Evolutionary conservation across 352 stramenopile genomes (phyloP).

Genomic region (Thalassiosira mediterranea): DNA sequence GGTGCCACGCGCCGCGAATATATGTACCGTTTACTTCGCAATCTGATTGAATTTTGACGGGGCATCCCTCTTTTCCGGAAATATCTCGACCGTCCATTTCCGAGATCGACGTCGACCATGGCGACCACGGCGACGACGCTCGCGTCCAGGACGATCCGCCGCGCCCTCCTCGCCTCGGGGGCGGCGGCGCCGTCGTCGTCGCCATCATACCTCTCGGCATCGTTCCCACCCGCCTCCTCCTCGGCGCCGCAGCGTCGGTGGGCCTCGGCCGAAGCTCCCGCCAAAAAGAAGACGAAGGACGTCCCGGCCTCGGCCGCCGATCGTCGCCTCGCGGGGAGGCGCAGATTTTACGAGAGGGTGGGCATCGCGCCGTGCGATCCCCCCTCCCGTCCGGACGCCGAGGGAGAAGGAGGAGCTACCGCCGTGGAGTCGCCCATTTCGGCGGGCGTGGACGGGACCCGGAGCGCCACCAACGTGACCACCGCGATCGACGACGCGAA

Average conservation of each 20-base stretch:
- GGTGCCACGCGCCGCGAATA: too few relatives aligned
- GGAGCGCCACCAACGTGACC: conserved; percentile 69
- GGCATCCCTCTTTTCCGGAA: too few relatives aligned
- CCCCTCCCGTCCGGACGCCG: conserved; percentile 18
- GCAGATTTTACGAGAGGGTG: conserved; percentile 78
- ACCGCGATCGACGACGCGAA: conserved; percentile 22
- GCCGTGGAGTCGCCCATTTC: conserved; percentile 68
- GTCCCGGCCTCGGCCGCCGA: conserved; percentile 53
- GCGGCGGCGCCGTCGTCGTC: too few relatives aligned
- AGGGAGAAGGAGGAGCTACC: background rate
- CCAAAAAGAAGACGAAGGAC: conserved; percentile 16
- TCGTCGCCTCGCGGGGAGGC: conserved; percentile 61
- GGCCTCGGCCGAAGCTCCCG: background rate
- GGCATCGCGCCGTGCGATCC: conserved; percentile 45
- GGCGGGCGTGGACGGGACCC: conserved; percentile 76
- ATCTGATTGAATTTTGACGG: too few relatives aligned
- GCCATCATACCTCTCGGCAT: too few relatives aligned
- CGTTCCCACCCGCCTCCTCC: too few relatives aligned
- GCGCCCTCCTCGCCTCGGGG: too few relatives aligned
- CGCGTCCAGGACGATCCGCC: too few relatives aligned
- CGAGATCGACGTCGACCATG: too few relatives aligned
- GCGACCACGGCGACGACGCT: too few relatives aligned
- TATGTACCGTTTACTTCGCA: too few relatives aligned
- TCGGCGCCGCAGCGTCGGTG: background rate
- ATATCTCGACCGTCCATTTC: too few relatives aligned